Evolutionary conservation across 306 rosid species (phyloP).

Genomic region (Sesbania bispinosa): DNA sequence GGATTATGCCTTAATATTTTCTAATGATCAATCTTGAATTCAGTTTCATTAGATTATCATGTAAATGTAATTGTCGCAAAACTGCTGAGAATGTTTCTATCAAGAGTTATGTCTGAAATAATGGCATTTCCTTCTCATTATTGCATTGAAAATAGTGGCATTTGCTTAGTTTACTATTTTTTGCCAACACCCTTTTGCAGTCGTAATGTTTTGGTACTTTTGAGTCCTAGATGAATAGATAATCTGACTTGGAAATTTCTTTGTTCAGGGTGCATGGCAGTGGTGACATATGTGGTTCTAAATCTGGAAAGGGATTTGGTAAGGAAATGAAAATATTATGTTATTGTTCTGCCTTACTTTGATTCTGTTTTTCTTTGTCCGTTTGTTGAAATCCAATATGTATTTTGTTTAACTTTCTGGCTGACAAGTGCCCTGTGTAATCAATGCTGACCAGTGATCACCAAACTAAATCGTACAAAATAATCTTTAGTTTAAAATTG

Average conservation of each 20-base stretch:
- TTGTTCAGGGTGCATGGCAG: slow-evolving; percentile 86
- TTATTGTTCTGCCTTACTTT: neutral
- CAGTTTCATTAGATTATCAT: neutral
- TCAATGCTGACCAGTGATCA: neutral
- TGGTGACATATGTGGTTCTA: slow-evolving; percentile 81
- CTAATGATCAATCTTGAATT: neutral
- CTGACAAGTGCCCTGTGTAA: neutral
- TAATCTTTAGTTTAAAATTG: neutral
- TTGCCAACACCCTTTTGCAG: neutral
- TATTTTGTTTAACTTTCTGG: neutral
- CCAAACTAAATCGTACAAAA: neutral
- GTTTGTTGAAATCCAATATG: too few relatives aligned
- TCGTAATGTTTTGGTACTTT: too few relatives aligned
- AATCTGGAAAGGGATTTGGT: slow-evolving; percentile 98
- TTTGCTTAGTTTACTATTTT: neutral
- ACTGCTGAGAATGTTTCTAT: neutral
- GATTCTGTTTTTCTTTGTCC: too few relatives aligned
- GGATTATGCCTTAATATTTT: neutral
- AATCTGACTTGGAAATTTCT: slow-evolving; percentile 14
- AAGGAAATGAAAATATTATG: slow-evolving; percentile 16
- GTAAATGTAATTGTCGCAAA: neutral
- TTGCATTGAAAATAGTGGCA: neutral
- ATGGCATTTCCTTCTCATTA: neutral
- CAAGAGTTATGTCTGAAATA: neutral
- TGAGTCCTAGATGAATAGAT: too few relatives aligned